Conservation (phyloP, 2,329 filamentous ascomycete species). For the Ceratocystis albifundus region DNA sequence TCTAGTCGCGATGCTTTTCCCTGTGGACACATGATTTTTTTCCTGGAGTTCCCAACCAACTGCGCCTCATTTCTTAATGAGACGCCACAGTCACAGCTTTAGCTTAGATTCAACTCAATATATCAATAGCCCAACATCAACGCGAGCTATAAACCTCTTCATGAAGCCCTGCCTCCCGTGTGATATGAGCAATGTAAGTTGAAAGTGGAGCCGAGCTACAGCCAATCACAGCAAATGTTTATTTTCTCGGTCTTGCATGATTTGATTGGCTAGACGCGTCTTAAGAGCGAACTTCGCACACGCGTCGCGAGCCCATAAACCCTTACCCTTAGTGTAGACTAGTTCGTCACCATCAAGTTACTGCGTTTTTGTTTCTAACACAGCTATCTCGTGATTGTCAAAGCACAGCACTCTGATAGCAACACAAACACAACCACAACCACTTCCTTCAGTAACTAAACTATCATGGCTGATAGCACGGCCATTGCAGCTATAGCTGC, state of each 20-base stretch:
- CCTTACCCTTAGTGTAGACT: not conserved
- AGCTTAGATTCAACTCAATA: not conserved
- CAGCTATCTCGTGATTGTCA: too few relatives aligned
- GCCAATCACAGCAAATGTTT: slow-evolving; percentile 13
- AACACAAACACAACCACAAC: not conserved
- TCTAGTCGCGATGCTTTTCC: not conserved
- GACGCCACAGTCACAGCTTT: not conserved
- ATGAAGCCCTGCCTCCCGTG: not conserved
- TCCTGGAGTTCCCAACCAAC: not conserved
- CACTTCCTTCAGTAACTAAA: not conserved
- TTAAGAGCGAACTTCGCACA: not conserved
- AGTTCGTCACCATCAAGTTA: too few relatives aligned
- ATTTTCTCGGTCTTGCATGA: not conserved
- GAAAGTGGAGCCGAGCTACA: not conserved
- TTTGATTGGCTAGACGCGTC: slow-evolving; percentile 20
- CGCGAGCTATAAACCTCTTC: not conserved
- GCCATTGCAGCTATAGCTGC: slow-evolving; percentile 17
- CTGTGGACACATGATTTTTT: not conserved
- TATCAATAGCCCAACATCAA: not conserved
- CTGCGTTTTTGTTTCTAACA: too few relatives aligned
- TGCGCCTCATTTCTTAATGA: not conserved
- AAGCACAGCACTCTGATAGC: too few relatives aligned
- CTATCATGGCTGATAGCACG: slow-evolving; percentile 13
- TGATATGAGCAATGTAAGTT: not conserved
- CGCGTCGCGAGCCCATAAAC: slow-evolving; percentile 20